A percentile compares a stretch with the other conserved stretches of the same genome.
Evolutionary conservation across 495 filamentous ascomycete genomes (phyloP).

Genomic region (Annulohypoxylon bovei): DNA sequence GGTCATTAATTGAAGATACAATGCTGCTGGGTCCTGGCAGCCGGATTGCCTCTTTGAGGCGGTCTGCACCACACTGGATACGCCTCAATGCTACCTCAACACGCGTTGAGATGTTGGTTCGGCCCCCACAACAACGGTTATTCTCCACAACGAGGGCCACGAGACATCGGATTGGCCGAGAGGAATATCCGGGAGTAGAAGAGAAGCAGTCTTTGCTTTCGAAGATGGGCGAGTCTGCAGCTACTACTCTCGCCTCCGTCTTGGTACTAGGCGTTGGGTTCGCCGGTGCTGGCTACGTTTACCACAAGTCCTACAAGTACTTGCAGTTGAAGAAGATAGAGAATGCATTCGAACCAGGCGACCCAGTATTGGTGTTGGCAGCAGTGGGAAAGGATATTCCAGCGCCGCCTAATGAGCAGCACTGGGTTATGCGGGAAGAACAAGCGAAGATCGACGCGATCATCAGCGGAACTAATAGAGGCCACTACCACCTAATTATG

Average conservation of each 20-base stretch:
- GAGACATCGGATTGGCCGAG: slow-evolving; percentile 31
- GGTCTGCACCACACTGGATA: slow-evolving; percentile 20
- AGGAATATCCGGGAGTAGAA: slow-evolving; percentile 25
- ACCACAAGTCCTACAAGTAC: slow-evolving; percentile 91
- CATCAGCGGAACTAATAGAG: slow-evolving; percentile 70
- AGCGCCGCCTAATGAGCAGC: slow-evolving; percentile 61
- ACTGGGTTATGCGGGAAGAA: slow-evolving; percentile 86
- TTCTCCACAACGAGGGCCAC: slow-evolving; percentile 36
- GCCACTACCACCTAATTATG: slow-evolving; percentile 92
- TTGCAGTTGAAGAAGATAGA: slow-evolving; percentile 89
- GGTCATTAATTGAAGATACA: slow-evolving; percentile 1
- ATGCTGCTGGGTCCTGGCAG: slow-evolving; percentile 27
- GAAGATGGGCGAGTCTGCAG: slow-evolving; percentile 86
- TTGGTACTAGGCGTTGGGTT: slow-evolving; percentile 75
- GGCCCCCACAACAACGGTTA: slow-evolving; percentile 31
- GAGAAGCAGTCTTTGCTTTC: slow-evolving; percentile 53
- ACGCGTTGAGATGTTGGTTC: slow-evolving; percentile 15
- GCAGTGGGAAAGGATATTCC: slow-evolving; percentile 70
- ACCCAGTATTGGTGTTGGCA: slow-evolving; percentile 89
- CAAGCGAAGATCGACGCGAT: slow-evolving; percentile 82
- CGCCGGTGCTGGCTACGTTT: slow-evolving; percentile 81
- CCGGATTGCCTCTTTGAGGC: slow-evolving; percentile 24
- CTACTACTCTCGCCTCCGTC: slow-evolving; percentile 88
- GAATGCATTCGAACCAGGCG: slow-evolving; percentile 90
- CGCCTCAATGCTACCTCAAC: slow-evolving; percentile 31